A percentile compares a stretch with the other conserved stretches of the same genome.
Conservation (phyloP, 805 yeast species). For the Candida methanosorbosa region DNA sequence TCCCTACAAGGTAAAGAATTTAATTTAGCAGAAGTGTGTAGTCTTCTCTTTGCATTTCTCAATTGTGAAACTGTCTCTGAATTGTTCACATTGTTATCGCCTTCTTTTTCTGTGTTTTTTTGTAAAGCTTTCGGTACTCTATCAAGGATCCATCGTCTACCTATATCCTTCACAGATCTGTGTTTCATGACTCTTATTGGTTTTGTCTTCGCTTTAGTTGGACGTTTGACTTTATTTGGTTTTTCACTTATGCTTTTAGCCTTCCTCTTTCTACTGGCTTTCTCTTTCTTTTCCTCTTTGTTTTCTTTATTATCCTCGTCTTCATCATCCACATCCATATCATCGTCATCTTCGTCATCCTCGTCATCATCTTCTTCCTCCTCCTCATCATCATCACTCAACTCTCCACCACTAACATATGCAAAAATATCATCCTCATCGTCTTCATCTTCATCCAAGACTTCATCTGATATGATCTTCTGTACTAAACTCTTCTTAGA, state of each 20-base stretch:
- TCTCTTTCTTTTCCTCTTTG: slow-evolving; percentile 1
- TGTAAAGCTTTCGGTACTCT: too few species aligned
- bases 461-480: slow-evolving; percentile 3
- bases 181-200: too few species aligned
- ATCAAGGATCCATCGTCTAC: too few species aligned
- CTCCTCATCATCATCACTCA: slow-evolving; percentile 9
- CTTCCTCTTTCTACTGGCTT: neutral
- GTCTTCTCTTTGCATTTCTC: slow-evolving; percentile 29
- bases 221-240: too few species aligned
- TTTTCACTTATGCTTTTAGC: too few species aligned
- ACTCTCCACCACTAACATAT: too few species aligned
- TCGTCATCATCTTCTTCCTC: slow-evolving; percentile 1
- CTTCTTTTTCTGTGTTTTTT: slow-evolving; percentile 1
- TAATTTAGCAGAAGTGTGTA: slow-evolving; percentile 30
- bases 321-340: slow-evolving; percentile 4
- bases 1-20: slow-evolving; percentile 78
- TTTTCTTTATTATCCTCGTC: neutral
- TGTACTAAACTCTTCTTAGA: slow-evolving; percentile 3
- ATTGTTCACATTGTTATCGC: slow-evolving; percentile 4
- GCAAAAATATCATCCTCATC: slow-evolving; percentile 12
- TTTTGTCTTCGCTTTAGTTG: too few species aligned
- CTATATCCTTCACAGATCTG: too few species aligned
- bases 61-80: slow-evolving; percentile 17
- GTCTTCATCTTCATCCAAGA: slow-evolving; percentile 18
- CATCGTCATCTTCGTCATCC: slow-evolving; percentile 2